Base-by-base conservation (phyloP, 208 protist species). In the Wallacemonas sp. region DNA sequence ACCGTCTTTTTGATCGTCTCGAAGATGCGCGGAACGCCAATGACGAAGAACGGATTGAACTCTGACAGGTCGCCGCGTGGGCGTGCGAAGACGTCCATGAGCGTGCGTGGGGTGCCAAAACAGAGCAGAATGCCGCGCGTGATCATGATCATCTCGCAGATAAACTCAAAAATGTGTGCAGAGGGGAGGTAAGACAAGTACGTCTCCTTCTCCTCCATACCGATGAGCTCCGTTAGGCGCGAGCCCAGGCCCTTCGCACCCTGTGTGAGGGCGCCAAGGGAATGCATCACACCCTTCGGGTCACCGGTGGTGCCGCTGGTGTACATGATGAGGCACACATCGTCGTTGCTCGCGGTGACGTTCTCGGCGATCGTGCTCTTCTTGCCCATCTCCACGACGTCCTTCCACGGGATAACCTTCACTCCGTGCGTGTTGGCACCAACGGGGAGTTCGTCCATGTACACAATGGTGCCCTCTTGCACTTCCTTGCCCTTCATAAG, bases 81-180 rank as follows among this genome's bases (percentile, higher is more conserved):
- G 5, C 71, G 71, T 8, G 91, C 81, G 32, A 70, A 85, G 29
- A 57, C 66, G 70, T 90, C 81, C 10, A 77, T 91, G 41, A 96
- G 72, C 36, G 92, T 96, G 41, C 87, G 83, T 24, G 87, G 87
- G n/a, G 24, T 74, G 50, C 86, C 88, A 68, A 90, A 97, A 67
- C 87, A 73, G 62, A 96, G 71, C 38, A 83, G 33, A 13, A 59
- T 71, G 33, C 89, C 89, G 15, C 85, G 68, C 1, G 65, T 38
- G n/a, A 97, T 48, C 33, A 96, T 67, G 55, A 93, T 65, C 32
- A 55, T 83, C 63, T 92, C 61, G 17, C 73, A 81, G 6, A 68
- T 59, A 41, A 97, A 77, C 78, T 98, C 95, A 26, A 97, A 87
- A 58, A 97, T 95, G 81, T 98, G 95, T 9, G 91, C 92, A 0